Evolutionary conservation across 2,329 filamentous ascomycete genomes (phyloP), one percentile per base, ranked within the genome.

Genomic region (Exophiala sp.): DNA sequence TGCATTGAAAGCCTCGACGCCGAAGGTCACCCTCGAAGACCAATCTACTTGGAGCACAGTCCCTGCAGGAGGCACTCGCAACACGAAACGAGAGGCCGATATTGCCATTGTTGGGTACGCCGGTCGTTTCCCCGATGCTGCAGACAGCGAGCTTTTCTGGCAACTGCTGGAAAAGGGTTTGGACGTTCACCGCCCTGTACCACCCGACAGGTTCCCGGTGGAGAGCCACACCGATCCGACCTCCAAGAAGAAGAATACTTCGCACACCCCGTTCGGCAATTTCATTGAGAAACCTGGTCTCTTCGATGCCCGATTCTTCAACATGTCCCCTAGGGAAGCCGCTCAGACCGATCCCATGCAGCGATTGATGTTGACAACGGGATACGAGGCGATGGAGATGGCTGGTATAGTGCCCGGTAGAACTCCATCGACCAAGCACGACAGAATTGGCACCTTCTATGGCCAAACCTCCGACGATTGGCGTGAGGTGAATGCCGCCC

Each of bases 61-160:
- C 3, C 49, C 60, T 21, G 41, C 55, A 0, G 48, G 55, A 9
- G 55, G 61, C 58, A 44, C 63, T 58, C 50, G 62, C 60, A 46
- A 62, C 43, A 46, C 74, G 69, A 43, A 73, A 71, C 52, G 75
- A 70, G 23, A 79, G 61, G 79, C 80, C 64, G 90, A 89, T 67
- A 79, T 95, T 55, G 88, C 88, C 50, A 89, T 95, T 55, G 85
- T 95, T 27, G 88, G 88, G 45, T 86, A 88, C 79, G 79, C 86
- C 39, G 85, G 86, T 43, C 78, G 86, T 43, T 89, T 88, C 65
- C 86, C 86, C 1, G 82, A 85, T 59, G 83, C 85, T 43, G 82
- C 80, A 13, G 84, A 76, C 61, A 77, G 81, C 53, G 83, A 88
- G 51, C 79, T 79, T 48, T 78, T 90, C 23, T 90, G 86, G 86